Evolutionary conservation across 2,329 filamentous ascomycete genomes (phyloP), one percentile per base, ranked within the genome.

Genomic region (Dothistroma pini): DNA sequence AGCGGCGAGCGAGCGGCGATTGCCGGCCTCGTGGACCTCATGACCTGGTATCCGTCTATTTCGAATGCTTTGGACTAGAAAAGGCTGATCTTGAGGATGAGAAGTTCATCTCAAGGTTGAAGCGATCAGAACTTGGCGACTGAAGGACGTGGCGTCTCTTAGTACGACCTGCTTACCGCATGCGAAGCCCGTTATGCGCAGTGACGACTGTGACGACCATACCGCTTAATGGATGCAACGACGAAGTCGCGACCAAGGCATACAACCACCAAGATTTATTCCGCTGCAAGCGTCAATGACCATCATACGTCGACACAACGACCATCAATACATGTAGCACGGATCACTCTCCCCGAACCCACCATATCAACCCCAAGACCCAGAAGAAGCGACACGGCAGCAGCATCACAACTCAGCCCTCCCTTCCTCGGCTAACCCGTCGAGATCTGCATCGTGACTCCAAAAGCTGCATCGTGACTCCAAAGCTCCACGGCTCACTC

Each of bases 71-170:
- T 54, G 62, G 60, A 1, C 54, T 64, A 12, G 12, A 55, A 14
- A 67, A 64, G 53, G 53, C 12, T n/a, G 62, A 66, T 56, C 50
- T 68, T 50, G 54, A 59, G 54, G 60, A 64, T 31, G 59, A 66
- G 19, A 63, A 57, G 29, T 58, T 95, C 21, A n/a, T 58, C 12
- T 54, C 25, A n/a, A 54, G 58, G 31, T 44, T 59, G 32, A 8
- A n/a, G 10, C 16, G 52, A 22, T 54, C 31, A 10, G 52, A 12
- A 32, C 31, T 54, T 10, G n/a, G 48, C 38, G 7, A 4, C 6
- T 44, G 38, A 44, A 44, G 16, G 38, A 44, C 6, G 16, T 44
- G 12, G n/a, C 34, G 34, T 7, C 34, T 2, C 2, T 2, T 38
- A 16, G 34, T 38, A 16, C 34, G 14, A 11, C 14, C 3, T 38